Percentiles rank a stretch among this genome's conserved stretches.
Evolutionary conservation across 441 rosid species (phyloP).

Genomic region (Corymbia citriodora): DNA sequence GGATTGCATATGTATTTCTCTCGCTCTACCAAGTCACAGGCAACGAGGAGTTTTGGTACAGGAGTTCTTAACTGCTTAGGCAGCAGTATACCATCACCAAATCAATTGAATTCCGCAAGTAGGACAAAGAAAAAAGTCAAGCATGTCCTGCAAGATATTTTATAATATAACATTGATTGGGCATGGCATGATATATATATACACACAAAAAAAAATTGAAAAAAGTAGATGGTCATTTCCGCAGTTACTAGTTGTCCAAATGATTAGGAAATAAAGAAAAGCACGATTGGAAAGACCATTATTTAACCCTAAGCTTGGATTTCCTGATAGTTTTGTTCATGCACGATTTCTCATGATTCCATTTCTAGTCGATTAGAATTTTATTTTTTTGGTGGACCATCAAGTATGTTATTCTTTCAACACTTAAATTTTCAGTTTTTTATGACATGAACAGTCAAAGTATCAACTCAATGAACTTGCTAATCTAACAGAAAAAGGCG

Average conservation of each 20-base stretch:
- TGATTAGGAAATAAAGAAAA: not conserved
- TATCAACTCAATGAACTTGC: not conserved
- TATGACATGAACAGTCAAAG: not conserved
- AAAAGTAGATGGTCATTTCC: not conserved
- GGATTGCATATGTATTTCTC: slow-evolving; percentile 49
- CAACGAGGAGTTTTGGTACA: slow-evolving; percentile 27
- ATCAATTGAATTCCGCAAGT: not conserved
- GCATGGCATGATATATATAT: not conserved
- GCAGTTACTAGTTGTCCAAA: not conserved
- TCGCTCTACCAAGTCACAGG: slow-evolving; percentile 50
- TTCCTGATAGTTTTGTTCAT: not conserved
- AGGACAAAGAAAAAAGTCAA: not conserved
- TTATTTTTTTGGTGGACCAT: not conserved
- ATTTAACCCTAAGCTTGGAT: not conserved
- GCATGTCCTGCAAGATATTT: not conserved
- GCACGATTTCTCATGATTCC: not conserved
- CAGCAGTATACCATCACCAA: not conserved
- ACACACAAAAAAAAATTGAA: not conserved
- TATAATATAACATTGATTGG: not conserved
- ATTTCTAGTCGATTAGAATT: not conserved
- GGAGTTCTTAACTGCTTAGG: not conserved
- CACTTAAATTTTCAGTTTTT: not conserved
- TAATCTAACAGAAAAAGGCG: not conserved
- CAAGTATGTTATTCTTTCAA: not conserved
- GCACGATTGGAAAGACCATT: not conserved